Conservation (phyloP, 1,139 yeast species). For the Geotrichum macrosporum region DNA sequence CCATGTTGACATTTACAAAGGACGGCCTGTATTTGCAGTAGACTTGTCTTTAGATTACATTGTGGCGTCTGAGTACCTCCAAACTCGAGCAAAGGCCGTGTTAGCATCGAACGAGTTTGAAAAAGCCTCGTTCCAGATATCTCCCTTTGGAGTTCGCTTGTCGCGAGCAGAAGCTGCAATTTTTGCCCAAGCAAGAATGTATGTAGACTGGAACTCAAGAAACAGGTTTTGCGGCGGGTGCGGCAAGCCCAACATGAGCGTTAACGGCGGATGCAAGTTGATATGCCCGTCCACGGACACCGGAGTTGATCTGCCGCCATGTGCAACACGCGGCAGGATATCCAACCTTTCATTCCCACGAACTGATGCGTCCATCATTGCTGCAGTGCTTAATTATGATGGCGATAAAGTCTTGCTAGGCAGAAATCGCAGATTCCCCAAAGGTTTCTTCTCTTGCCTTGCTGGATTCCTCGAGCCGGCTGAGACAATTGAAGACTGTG, state of each 20-base stretch:
- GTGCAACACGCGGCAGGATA: conserved; percentile 39
- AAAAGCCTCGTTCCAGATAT: conserved; percentile 35
- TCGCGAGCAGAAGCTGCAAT: conserved; percentile 49
- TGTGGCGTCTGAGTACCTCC: conserved; percentile 22
- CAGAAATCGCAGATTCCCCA: conserved; percentile 54
- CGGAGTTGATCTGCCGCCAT: conserved; percentile 29
- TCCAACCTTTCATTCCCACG: conserved; percentile 76
- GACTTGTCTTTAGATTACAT: conserved; percentile 48
- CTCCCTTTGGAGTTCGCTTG: conserved; percentile 30
- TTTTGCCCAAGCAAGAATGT: conserved; percentile 78
- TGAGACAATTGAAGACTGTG: conserved; percentile 85
- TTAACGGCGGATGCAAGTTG: conserved; percentile 80
- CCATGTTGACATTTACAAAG: conserved; percentile 50
- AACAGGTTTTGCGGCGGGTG: conserved; percentile 86
- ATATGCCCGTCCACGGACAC: conserved; percentile 47
- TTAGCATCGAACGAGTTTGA: conserved; percentile 33
- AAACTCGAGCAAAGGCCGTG: conserved; percentile 16
- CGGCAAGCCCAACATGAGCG: conserved; percentile 63
- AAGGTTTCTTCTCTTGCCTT: conserved; percentile 63
- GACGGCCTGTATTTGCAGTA: conserved; percentile 73
- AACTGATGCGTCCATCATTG: conserved; percentile 82
- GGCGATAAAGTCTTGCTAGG: conserved; percentile 67
- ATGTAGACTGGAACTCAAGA: conserved; percentile 76
- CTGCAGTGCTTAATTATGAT: conserved; percentile 64
- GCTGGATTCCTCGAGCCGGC: conserved; percentile 97